Evolutionary conservation across 2,329 filamentous ascomycete species (phyloP).

Genomic region (Aspergillus terreus): DNA sequence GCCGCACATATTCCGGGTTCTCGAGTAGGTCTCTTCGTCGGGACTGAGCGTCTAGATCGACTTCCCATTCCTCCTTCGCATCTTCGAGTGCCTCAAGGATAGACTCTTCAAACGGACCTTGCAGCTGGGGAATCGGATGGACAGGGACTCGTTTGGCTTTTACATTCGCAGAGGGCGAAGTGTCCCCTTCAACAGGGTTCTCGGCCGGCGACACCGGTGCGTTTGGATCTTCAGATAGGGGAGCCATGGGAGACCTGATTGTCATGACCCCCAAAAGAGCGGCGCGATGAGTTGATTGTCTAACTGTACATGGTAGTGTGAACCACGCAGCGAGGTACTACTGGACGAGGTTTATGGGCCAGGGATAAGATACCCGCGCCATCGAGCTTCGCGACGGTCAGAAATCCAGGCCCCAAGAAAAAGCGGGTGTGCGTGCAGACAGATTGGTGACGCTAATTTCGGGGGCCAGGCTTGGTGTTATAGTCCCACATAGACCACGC

Average conservation of each 20-base stretch:
- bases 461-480: too few species aligned
- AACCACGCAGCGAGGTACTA: background rate
- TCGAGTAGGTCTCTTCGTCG: slow-evolving; percentile 67
- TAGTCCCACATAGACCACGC: too few species aligned
- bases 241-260: slow-evolving; percentile 8
- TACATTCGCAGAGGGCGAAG: slow-evolving; percentile 2
- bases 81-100: slow-evolving; percentile 35
- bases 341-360: background rate
- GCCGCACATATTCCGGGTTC: slow-evolving; percentile 63
- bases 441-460: too few species aligned
- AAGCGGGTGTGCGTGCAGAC: background rate
- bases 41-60: slow-evolving; percentile 37
- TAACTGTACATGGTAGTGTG: background rate
- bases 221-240: slow-evolving; percentile 1
- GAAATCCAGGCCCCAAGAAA: background rate
- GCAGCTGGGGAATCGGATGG: slow-evolving; percentile 41
- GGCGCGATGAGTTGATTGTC: too few species aligned
- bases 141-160: slow-evolving; percentile 22
- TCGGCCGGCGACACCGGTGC: slow-evolving; percentile 4
- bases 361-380: background rate
- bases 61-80: slow-evolving; percentile 22
- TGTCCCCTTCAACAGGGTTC: slow-evolving; percentile 1
- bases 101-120: slow-evolving; percentile 45
- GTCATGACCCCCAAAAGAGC: too few species aligned
- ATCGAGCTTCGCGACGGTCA: background rate